Evolutionary conservation across 2,329 filamentous ascomycete genomes (phyloP).

Genomic region (Fusarium haematococcum): DNA sequence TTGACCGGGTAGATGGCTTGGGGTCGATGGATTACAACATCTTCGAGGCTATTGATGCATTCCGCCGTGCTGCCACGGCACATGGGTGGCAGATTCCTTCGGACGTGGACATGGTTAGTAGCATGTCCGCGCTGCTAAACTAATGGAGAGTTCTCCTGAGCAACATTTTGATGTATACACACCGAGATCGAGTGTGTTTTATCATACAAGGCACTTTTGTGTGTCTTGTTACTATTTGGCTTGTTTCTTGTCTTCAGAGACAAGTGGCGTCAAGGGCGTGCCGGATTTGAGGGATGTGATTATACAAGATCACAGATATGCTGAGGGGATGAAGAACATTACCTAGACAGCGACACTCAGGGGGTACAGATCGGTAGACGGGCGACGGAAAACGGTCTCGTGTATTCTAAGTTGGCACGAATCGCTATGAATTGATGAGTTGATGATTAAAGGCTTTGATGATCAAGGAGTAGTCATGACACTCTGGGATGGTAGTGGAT

Average conservation of each 20-base stretch:
- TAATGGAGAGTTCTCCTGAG: background rate
- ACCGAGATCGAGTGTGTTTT: background rate
- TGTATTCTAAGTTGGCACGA: background rate
- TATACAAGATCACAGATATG: background rate
- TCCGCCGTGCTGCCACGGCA: conserved; percentile 69
- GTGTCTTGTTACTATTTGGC: background rate
- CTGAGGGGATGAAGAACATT: background rate
- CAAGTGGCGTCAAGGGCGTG: background rate
- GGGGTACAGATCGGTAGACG: background rate
- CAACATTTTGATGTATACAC: background rate
- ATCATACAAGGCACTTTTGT: background rate
- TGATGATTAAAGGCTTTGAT: background rate
- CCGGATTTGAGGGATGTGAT: background rate
- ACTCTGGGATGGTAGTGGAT: background rate
- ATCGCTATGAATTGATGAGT: background rate
- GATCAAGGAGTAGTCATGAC: background rate
- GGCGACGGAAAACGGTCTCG: background rate
- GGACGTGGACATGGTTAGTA: conserved; percentile 64
- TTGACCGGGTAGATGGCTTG: conserved; percentile 55
- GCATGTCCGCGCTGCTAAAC: conserved; percentile 25
- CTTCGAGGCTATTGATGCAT: conserved; percentile 79
- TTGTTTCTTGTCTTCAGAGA: background rate
- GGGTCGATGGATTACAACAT: conserved; percentile 69
- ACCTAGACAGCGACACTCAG: background rate
- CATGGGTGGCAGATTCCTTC: conserved; percentile 82